These are phyloP conservation scores for Pseudofabraea citricarpa DNA, from an alignment of 2,329 filamentous ascomycete genomes.

Conservation along the genomic window DNA sequence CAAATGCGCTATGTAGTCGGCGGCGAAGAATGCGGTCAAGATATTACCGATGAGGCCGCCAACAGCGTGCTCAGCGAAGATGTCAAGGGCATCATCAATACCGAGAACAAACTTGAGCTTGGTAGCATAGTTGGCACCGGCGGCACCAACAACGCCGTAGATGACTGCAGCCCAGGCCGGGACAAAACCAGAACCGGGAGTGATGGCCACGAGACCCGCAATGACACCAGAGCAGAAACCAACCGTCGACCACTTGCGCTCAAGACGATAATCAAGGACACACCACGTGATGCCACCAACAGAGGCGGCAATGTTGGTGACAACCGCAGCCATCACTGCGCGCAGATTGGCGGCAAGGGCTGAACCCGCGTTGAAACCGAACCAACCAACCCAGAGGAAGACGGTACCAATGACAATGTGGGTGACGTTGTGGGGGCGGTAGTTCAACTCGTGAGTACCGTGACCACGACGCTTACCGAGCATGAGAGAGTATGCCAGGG, in stretches of 20 bases:
- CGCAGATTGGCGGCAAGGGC: slow-evolving; percentile 77
- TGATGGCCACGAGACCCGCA: slow-evolving; percentile 82
- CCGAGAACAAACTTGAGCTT: slow-evolving; percentile 82
- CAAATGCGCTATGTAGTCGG: slow-evolving; percentile 77
- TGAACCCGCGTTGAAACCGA: slow-evolving; percentile 88
- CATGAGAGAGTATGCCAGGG: slow-evolving; percentile 87
- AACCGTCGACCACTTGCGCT: slow-evolving; percentile 88
- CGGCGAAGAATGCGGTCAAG: slow-evolving; percentile 76
- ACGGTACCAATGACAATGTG: slow-evolving; percentile 90
- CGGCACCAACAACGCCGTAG: slow-evolving; percentile 71
- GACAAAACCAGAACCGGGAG: slow-evolving; percentile 79
- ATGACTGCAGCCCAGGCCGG: slow-evolving; percentile 80
- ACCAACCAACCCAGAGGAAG: slow-evolving; percentile 94
- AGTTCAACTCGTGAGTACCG: slow-evolving; percentile 84
- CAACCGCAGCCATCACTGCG: slow-evolving; percentile 79
- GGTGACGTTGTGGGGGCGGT: slow-evolving; percentile 87
- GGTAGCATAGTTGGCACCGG: slow-evolving; percentile 82
- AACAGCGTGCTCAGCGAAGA: slow-evolving; percentile 78
- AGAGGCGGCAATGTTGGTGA: slow-evolving; percentile 81
- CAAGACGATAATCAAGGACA: slow-evolving; percentile 80
- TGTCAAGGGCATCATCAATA: slow-evolving; percentile 83
- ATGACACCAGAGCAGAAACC: slow-evolving; percentile 91
- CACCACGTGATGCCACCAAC: slow-evolving; percentile 88
- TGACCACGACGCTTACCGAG: slow-evolving; percentile 69
- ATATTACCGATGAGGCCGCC: slow-evolving; percentile 78